Percentiles rank a stretch among this genome's conserved stretches.
Evolutionary conservation across 208 protist genomes (phyloP).

Genomic region (Leptomonas seymouri): DNA sequence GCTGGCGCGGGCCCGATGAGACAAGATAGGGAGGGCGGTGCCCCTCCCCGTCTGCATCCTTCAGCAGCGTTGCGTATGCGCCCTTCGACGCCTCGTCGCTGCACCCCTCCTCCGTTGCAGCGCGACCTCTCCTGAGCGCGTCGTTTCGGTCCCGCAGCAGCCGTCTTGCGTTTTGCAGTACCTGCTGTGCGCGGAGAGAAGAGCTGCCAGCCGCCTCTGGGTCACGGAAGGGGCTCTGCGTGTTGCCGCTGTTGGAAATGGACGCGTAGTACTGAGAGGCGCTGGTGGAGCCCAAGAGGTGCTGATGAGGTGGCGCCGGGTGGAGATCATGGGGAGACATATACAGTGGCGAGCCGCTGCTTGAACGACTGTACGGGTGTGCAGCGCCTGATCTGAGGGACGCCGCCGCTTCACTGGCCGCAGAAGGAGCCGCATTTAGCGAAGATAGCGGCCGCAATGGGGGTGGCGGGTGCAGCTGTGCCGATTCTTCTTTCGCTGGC

Average conservation of each 20-base stretch:
- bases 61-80: no score
- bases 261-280: constrained; percentile 18
- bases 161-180: constrained; percentile 24
- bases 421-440: not conserved
- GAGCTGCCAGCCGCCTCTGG: not conserved
- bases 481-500: not conserved
- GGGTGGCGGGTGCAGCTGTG: constrained; percentile 12
- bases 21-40: not conserved
- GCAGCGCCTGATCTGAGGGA: not conserved
- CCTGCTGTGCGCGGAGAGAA: constrained; percentile 22
- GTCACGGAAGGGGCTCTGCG: no score
- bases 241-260: constrained; percentile 8
- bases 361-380: constrained; percentile 1
- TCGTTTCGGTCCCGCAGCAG: constrained; percentile 24
- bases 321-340: not conserved
- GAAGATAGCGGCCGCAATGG: constrained; percentile 5
- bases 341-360: no score
- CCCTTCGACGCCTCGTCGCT: no score
- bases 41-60: no score
- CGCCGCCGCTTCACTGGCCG: not conserved
- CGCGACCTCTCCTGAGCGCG: not conserved
- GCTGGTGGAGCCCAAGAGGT: not conserved
- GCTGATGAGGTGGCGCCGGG: not conserved
- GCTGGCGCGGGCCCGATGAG: no score
- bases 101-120: not conserved